A percentile compares a stretch with the other conserved stretches of the same genome.
Evolutionary conservation across 352 stramenopile genomes (phyloP).

Genomic region (Phytophthora pini): DNA sequence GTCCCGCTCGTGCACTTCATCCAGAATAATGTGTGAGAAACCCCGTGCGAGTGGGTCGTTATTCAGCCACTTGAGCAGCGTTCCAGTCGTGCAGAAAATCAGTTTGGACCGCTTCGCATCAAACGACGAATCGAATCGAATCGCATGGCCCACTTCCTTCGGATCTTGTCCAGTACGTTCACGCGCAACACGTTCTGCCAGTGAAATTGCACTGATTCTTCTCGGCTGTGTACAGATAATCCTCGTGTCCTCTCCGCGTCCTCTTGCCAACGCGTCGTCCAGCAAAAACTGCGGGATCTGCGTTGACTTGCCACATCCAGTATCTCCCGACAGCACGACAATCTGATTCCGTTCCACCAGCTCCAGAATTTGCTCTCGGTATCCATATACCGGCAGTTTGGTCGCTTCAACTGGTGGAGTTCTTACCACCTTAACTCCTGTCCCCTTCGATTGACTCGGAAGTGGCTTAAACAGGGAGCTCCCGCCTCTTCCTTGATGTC

Average conservation of each 20-base stretch:
- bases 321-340: slow-evolving; percentile 94
- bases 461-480: slow-evolving; percentile 56
- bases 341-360: slow-evolving; percentile 83
- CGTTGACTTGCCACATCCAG: slow-evolving; percentile 94
- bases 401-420: slow-evolving; percentile 23
- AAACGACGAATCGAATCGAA: slow-evolving; percentile 90
- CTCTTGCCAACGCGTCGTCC: slow-evolving; percentile 77
- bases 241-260: slow-evolving; percentile 60
- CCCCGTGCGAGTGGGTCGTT: slow-evolving; percentile 75
- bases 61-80: slow-evolving; percentile 86
- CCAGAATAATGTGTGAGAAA: slow-evolving; percentile 95
- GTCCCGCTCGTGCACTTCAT: slow-evolving; percentile 97
- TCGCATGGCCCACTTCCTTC: slow-evolving; percentile 91
- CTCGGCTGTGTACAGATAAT: slow-evolving; percentile 96
- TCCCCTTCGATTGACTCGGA: not conserved
- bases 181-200: slow-evolving; percentile 87
- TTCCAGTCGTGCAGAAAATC: slow-evolving; percentile 98
- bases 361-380: slow-evolving; percentile 72
- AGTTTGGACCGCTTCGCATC: slow-evolving; percentile 88
- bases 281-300: slow-evolving; percentile 95
- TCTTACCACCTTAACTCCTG: slow-evolving; percentile 19
- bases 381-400: slow-evolving; percentile 66
- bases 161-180: slow-evolving; percentile 69
- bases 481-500: slow-evolving; percentile 22
- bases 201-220: slow-evolving; percentile 90